Base-by-base conservation (phyloP, 2,329 filamentous ascomycete species). In the Aspergillus sclerotialis region DNA sequence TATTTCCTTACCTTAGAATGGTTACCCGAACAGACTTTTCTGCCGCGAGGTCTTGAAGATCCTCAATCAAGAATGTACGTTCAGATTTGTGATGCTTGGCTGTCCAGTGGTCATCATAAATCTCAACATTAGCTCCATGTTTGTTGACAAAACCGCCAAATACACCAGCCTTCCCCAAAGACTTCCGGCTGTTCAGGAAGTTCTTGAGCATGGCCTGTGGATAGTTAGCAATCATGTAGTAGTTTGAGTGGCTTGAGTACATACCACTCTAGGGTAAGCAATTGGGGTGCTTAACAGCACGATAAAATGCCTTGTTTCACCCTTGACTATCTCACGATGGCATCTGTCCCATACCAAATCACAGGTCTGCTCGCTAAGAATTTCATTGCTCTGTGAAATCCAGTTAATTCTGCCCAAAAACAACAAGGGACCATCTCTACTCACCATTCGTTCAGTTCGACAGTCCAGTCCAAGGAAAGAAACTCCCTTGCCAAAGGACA, bases 101-200 rank as follows among this genome's bases (percentile, higher is more conserved):
- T 1, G 90, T 95, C 92, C 92, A 98, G 56, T 98, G 90, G 59
- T 96, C 92, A 55, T 95, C 90, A 7, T 94, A 69, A 10, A 96
- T 84, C 60, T 96, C 92, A 5, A 92, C 84, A 12, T 87, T 87
- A 14, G 87, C 88, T 52, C 95, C 89, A 48, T 94, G 89, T 46
- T 84, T 84, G 65, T 94, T 94, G 25, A 94, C 70, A 28, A 93
- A 78, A 9, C 73, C 73, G 39, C 87, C 85, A 33, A 96, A 72
- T 46, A 93, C 62, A 2, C 90, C 89, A 23, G 82, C 76, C 51
- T 86, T 83, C 25, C 88, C 85, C 15, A 96, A 70, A 4, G 85
- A 85, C 60, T 96, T 96, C 56, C 82, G 76, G 30, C 88, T 95
- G 4, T 88, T 94, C 39, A 95, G 67, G 23, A 80, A 67, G 37